Base-by-base conservation (phyloP, 345 rosid genomes). In the Rhizophora mangle region DNA sequence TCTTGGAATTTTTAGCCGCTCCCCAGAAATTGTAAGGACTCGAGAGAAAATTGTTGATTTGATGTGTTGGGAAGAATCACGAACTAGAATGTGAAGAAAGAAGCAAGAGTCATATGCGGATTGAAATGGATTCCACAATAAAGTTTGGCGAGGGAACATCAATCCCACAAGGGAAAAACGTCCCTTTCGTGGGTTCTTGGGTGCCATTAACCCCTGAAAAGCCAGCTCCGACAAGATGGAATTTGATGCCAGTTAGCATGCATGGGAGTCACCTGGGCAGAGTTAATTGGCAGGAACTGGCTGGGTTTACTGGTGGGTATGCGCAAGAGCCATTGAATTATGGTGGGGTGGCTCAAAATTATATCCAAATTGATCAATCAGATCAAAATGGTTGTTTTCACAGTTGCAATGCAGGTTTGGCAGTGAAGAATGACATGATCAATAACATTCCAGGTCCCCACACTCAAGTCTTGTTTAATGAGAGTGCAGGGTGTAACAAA, bases 181-280 rank as follows among this genome's bases (percentile, higher is more conserved):
- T 34, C 37, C 37, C 77, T 49, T 68, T 72, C 36, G 73, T 67
- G 71, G 82, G 71, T 76, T 61, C 81, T 61, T 88, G 86, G 87
- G 62, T 79, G 37, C 91, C 88, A 0, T 4, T 61, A 19, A 83
- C 91, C 15, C 85, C 88, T 5, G 75, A 62, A 37, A 85, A 85
- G 62, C 82, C 77, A 1, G 22, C 77, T 47, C 72, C 66, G 30
- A 51, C 66, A 22, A 68, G 75, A 81, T 73, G 83, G 5, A 72
- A 69, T 75, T 55, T 47, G 8, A 57, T 65, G 13, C 68, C 43
- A 4, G 72, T 68, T 62, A 74, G 67, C 7, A 56, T 75, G 31
- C 69, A 74, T 52, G 81, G 68, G 13, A 68, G 29, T 54, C 82
- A 62, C 36, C 47, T 56, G 46, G 72, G 67, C 37, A 43, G 80